Conservation (phyloP, 2,329 filamentous ascomycete genomes). For the Botryosphaeria agaves region DNA sequence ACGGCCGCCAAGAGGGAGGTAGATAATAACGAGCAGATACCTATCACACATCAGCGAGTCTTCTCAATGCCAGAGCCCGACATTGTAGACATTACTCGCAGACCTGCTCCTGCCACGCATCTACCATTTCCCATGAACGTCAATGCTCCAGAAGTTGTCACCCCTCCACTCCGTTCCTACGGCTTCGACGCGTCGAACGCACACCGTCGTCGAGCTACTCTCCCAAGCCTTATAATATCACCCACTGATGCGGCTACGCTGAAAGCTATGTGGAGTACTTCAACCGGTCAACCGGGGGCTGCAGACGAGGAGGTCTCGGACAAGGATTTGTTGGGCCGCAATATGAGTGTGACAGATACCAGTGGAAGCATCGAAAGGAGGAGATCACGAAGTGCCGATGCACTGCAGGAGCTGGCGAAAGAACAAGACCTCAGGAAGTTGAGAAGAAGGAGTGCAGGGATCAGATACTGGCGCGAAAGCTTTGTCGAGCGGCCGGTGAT, state of each 20-base stretch:
- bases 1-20: too few relatives aligned
- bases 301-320: not conserved
- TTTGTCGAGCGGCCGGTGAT: too few relatives aligned
- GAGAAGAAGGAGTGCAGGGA: too few relatives aligned
- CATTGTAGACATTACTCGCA: too few relatives aligned
- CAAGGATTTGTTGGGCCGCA: not conserved
- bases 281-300: not conserved
- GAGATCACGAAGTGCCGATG: constrained; percentile 16
- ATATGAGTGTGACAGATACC: not conserved
- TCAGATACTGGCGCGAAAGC: too few relatives aligned
- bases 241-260: constrained; percentile 9
- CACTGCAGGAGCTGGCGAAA: constrained; percentile 8
- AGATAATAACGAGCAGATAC: too few relatives aligned
- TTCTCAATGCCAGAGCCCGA: too few relatives aligned
- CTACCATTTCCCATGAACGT: constrained; percentile 2
- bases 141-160: not conserved
- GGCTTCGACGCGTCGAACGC: not conserved
- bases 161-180: not conserved
- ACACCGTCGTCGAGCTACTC: constrained; percentile 8
- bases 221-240: constrained; percentile 13
- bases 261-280: not conserved
- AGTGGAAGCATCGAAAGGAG: constrained; percentile 7
- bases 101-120: too few relatives aligned
- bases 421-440: constrained; percentile 1
- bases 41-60: too few relatives aligned